A percentile compares a stretch with the other conserved stretches of the same genome.
phyloP scores from a whole-genome alignment of 768 basidiomycete species.

The Panellus pusillus region DNA sequence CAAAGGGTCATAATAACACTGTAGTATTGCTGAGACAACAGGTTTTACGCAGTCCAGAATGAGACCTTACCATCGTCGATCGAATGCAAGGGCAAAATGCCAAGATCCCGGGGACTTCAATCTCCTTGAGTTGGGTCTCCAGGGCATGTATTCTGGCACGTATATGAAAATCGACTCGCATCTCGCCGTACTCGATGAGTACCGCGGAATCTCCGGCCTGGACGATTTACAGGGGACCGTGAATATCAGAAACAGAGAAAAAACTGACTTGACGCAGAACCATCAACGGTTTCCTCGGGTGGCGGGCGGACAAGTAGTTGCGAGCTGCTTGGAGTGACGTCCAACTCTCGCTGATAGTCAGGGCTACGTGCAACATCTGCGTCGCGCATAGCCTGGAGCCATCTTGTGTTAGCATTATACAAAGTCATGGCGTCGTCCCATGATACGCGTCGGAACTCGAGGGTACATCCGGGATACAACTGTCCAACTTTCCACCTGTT shows the following conservation, averaged over 20 bases:
- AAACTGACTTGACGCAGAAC: constrained; percentile 54
- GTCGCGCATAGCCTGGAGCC: constrained; percentile 28
- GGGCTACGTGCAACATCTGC: background rate
- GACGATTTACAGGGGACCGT: background rate
- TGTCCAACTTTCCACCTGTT: constrained; percentile 71
- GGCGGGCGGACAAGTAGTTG: constrained; percentile 34
- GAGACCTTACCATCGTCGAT: constrained; percentile 50
- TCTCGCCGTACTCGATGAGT: constrained; percentile 60
- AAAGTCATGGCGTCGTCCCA: constrained; percentile 39
- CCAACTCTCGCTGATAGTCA: background rate
- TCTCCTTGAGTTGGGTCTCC: constrained; percentile 37
- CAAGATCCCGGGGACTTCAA: constrained; percentile 36
- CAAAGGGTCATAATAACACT: constrained; percentile 53
- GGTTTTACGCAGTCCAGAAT: background rate
- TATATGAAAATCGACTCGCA: constrained; percentile 50
- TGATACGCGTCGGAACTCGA: constrained; percentile 53
- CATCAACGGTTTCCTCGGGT: constrained; percentile 32
- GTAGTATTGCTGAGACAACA: background rate
- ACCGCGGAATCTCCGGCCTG: constrained; percentile 67
- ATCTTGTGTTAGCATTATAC: constrained; percentile 25
- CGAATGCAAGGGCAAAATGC: constrained; percentile 54
- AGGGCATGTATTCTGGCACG: constrained; percentile 62
- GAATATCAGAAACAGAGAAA: background rate
- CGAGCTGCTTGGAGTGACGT: constrained; percentile 28
- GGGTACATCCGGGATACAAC: constrained; percentile 52